Conservation (phyloP, 306 rosid species). For the Medicago truncatula region DNA sequence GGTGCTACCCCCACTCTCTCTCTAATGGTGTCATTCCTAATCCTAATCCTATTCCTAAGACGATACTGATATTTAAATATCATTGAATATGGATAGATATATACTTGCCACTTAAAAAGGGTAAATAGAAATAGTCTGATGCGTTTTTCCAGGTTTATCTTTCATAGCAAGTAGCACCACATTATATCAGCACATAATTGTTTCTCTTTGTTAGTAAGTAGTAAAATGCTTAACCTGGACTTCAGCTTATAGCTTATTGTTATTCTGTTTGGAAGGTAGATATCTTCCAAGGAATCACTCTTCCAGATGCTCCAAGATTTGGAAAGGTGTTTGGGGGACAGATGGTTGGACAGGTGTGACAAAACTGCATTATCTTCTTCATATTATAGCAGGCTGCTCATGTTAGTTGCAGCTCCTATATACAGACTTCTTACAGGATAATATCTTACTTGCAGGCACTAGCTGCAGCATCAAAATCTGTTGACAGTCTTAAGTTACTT, state of each 20-base stretch:
- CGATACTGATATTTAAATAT: constrained; percentile 30
- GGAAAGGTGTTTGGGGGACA: constrained; percentile 98
- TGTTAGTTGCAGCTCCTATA: constrained; percentile 36
- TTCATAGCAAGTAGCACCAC: constrained; percentile 1
- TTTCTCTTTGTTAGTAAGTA: constrained; percentile 8
- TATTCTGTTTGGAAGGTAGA: constrained; percentile 61
- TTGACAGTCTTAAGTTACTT: constrained; percentile 72
- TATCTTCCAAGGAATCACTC: constrained; percentile 80
- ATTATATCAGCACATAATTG: constrained; percentile 8
- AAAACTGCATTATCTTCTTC: constrained; percentile 40
- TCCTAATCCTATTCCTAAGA: too few relatives aligned
- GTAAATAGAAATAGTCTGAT: neutral
- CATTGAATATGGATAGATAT: constrained; percentile 19
- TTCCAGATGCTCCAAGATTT: constrained; percentile 78
- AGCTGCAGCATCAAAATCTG: constrained; percentile 95
- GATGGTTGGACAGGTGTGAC: constrained; percentile 88
- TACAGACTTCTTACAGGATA: constrained; percentile 40
- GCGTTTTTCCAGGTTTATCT: constrained; percentile 1
- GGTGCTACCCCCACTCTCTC: too few relatives aligned
- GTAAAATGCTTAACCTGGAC: constrained; percentile 14
- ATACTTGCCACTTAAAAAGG: constrained; percentile 5
- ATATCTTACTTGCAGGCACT: constrained; percentile 70
- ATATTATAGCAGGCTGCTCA: constrained; percentile 25
- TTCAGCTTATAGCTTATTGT: constrained; percentile 29
- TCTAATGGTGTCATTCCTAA: too few relatives aligned